Percentiles rank a stretch among this genome's conserved stretches.
Evolutionary conservation across 305 asterid species (phyloP).

Genomic region (Fraxinus floribunda): DNA sequence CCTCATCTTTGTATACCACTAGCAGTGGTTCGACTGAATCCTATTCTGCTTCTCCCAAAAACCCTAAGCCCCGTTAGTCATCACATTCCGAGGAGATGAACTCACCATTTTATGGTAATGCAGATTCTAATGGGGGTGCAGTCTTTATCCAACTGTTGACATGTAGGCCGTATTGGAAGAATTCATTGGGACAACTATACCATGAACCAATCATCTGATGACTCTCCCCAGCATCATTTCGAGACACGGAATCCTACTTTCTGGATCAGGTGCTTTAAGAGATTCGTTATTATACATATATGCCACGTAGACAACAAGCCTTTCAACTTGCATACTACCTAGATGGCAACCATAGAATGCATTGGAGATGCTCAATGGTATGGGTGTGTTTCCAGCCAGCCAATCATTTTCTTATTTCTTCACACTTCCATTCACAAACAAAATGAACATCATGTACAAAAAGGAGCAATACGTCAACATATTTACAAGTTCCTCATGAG

Average conservation of each 20-base stretch:
- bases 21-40: conserved; percentile 60
- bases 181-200: not conserved
- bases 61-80: conserved; percentile 58
- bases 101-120: conserved; percentile 42
- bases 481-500: not conserved
- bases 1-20: conserved; percentile 57
- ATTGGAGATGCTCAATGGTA: not conserved
- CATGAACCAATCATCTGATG: conserved; percentile 22
- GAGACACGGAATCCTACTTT: conserved; percentile 16
- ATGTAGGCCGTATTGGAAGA: conserved; percentile 25
- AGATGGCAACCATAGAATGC: not conserved
- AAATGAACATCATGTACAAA: not conserved
- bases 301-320: not conserved
- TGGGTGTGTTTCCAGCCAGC: not conserved
- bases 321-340: not conserved
- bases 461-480: not conserved
- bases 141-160: conserved; percentile 51
- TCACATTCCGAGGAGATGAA: conserved; percentile 76
- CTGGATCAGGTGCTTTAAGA: conserved; percentile 26
- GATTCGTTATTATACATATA: not conserved
- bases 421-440: not conserved
- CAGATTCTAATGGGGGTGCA: conserved; percentile 63
- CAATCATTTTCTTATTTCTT: not conserved
- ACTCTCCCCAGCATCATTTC: not conserved
- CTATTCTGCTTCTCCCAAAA: conserved; percentile 55